Conservation (phyloP, 805 yeast genomes). For the Wickerhamiella kurtzmanii region DNA sequence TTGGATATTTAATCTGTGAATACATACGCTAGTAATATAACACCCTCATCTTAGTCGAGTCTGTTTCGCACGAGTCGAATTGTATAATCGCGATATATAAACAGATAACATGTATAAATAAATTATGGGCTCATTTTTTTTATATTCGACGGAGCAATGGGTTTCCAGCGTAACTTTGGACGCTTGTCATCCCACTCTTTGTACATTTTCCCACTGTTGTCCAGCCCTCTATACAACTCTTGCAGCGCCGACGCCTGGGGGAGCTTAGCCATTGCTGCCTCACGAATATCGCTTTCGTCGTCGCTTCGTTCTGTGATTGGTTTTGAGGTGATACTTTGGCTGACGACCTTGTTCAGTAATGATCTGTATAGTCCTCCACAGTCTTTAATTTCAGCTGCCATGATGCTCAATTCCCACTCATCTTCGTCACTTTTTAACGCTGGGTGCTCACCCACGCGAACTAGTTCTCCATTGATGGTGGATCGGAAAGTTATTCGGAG, state of each 20-base stretch:
- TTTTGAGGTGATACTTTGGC: constrained; percentile 20
- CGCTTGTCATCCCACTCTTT: constrained; percentile 16
- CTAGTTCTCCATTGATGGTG: constrained; percentile 15
- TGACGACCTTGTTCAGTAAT: constrained; percentile 3
- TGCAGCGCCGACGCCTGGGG: constrained; percentile 21
- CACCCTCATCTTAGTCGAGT: background rate
- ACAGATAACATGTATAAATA: background rate
- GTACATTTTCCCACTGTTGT: constrained; percentile 22
- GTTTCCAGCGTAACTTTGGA: constrained; percentile 7
- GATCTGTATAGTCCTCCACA: background rate
- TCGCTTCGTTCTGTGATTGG: constrained; percentile 17
- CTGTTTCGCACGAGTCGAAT: background rate
- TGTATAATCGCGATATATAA: constrained; percentile 1
- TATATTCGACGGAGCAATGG: background rate
- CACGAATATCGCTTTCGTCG: constrained; percentile 19
- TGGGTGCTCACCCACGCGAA: constrained; percentile 21
- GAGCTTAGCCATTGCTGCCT: constrained; percentile 18
- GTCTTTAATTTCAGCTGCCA: constrained; percentile 13
- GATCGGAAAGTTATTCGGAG: constrained; percentile 15
- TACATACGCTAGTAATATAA: background rate
- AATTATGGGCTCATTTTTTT: background rate
- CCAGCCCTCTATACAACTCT: constrained; percentile 21
- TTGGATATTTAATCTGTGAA: constrained; percentile 2
- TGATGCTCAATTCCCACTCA: constrained; percentile 28
- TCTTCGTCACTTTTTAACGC: constrained; percentile 17